Evolutionary conservation across 257 asterid genomes (phyloP).

Genomic region (Gynochthodes officinalis): DNA sequence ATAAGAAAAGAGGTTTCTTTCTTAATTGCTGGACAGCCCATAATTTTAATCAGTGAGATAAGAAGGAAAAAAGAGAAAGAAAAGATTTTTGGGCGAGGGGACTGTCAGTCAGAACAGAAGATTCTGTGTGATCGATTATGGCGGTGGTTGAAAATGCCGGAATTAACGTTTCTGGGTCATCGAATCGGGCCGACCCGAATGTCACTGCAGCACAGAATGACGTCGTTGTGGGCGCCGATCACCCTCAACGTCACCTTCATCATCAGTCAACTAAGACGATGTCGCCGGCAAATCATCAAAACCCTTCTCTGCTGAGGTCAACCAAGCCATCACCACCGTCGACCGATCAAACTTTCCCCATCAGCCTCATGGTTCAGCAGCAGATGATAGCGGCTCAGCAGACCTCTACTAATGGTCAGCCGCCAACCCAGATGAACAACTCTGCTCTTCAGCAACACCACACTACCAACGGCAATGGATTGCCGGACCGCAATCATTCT

Average conservation of each 20-base stretch:
- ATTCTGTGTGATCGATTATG: slow-evolving; percentile 47
- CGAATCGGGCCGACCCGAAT: slow-evolving; percentile 46
- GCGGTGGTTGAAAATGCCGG: slow-evolving; percentile 85
- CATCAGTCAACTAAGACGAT: slow-evolving; percentile 33
- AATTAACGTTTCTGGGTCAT: slow-evolving; percentile 39
- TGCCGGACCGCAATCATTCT: slow-evolving; percentile 16
- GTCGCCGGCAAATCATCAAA: slow-evolving; percentile 25
- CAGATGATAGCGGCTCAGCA: slow-evolving; percentile 20
- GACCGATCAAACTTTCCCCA: slow-evolving; percentile 5
- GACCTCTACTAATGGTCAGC: background rate
- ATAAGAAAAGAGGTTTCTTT: background rate
- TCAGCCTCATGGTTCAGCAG: slow-evolving; percentile 20
- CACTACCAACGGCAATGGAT: slow-evolving; percentile 15
- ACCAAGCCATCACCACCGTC: slow-evolving; percentile 30
- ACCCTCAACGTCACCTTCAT: slow-evolving; percentile 32
- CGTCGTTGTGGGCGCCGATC: slow-evolving; percentile 34
- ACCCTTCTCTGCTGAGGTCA: slow-evolving; percentile 27
- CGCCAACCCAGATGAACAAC: slow-evolving; percentile 24
- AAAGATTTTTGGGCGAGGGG: background rate
- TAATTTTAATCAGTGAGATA: too few species aligned
- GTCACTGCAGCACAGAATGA: slow-evolving; percentile 28
- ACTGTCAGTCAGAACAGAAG: slow-evolving; percentile 20
- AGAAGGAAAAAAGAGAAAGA: background rate
- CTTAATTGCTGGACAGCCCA: slow-evolving; percentile 8
- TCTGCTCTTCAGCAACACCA: slow-evolving; percentile 26